A percentile compares a stretch with the other conserved stretches of the same genome.
Evolutionary conservation across 2,329 filamentous ascomycete species (phyloP).

Genomic region (Colletotrichum theobromicola): DNA sequence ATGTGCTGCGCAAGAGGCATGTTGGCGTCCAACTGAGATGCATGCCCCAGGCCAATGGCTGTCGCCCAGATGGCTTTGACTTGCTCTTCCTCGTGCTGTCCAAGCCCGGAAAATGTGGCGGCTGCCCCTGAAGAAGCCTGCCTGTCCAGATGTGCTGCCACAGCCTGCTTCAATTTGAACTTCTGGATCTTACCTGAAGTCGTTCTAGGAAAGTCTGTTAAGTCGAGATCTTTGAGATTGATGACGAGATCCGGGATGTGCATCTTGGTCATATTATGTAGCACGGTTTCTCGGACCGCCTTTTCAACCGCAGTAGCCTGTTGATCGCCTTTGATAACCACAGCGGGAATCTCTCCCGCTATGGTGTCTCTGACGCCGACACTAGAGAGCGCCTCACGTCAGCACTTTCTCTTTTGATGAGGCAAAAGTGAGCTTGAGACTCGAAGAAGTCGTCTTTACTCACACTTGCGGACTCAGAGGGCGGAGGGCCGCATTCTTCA

Average conservation of each 20-base stretch:
- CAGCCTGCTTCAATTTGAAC: neutral
- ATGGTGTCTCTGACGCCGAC: neutral
- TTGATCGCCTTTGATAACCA: neutral
- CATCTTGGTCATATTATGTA: neutral
- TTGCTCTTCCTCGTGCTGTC: neutral
- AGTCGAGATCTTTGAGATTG: neutral
- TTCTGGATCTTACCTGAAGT: neutral
- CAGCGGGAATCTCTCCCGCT: neutral
- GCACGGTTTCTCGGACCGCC: neutral
- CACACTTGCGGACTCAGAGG: neutral
- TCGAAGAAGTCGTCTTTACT: neutral
- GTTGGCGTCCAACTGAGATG: neutral
- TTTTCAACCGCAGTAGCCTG: neutral
- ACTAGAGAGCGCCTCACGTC: neutral
- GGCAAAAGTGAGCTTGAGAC: neutral
- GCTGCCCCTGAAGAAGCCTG: neutral
- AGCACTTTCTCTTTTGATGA: rapidly evolving
- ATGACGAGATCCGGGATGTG: neutral
- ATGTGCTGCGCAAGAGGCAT: neutral
- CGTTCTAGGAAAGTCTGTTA: neutral
- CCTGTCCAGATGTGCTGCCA: neutral
- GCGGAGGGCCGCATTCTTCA: neutral
- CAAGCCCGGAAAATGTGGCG: rapidly evolving
- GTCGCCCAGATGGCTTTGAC: neutral
- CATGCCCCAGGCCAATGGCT: neutral